phyloP scores from a whole-genome alignment of 2,329 filamentous ascomycete species.

The Mycocentrospora acerina region DNA sequence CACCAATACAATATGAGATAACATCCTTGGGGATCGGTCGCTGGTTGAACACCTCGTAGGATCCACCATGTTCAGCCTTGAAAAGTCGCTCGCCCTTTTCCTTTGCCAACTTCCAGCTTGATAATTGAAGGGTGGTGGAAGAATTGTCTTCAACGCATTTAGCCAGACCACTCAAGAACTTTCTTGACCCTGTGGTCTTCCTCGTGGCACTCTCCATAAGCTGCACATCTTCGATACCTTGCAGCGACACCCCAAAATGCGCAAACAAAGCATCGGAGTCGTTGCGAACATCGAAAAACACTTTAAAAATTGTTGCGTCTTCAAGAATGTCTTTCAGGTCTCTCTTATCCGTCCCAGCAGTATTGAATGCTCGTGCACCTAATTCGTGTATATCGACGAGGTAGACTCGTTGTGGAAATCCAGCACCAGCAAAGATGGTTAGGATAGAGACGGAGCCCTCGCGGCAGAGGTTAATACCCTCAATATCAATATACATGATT shows the following conservation, averaged over 20 bases:
- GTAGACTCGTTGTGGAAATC: conserved; percentile 14
- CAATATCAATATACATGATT: conserved; percentile 29
- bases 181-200: no score
- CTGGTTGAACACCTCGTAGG: no score
- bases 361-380: conserved; percentile 22
- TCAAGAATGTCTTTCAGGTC: conserved; percentile 14
- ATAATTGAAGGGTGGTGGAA: no score
- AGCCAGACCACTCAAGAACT: no score
- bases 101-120: no score
- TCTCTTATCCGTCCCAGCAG: no score
- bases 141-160: no score
- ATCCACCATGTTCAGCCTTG: no score
- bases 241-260: conserved; percentile 8
- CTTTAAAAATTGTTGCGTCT: conserved; percentile 22
- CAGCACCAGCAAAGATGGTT: conserved; percentile 15
- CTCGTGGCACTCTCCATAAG: no score
- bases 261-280: conserved; percentile 28
- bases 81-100: no score
- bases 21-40: no score
- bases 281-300: conserved; percentile 32
- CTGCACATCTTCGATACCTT: background rate
- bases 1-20: no score
- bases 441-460: conserved; percentile 27
- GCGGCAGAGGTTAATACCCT: conserved; percentile 26
- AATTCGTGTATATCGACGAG: conserved; percentile 36